Evolutionary conservation across 331 rosid species (phyloP), one percentile per base, ranked within the genome.

Genomic region (Telfairia occidentalis): DNA sequence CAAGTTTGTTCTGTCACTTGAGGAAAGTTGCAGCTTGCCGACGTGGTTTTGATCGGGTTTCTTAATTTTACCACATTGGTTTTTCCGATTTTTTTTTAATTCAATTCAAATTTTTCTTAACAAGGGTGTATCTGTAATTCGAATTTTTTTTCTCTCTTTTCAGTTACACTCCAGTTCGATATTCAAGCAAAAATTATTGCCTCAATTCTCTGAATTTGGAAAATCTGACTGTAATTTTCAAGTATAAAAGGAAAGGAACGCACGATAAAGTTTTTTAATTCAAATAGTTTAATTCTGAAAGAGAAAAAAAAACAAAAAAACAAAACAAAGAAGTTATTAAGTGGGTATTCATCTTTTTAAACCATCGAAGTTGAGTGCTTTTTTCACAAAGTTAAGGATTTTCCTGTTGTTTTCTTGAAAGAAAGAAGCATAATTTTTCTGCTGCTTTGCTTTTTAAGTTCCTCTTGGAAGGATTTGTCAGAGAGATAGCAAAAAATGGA

Each of bases 111-210:
- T 8, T 52, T 26, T 10, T 21, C 1, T 4, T 19, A 0, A 6
- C 53, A 26, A 77, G 81, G 88, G 74, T 78, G 73, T 75, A 75
- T 58, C 19, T 46, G 92, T 83, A 75, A 84, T 59, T 79, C 19
- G 2, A 18, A 34, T 63, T n/a, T n/a, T n/a, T 76, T 48, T 34
- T 77, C 70, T 80, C 40, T 40, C 46, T 52, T 53, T 78, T 80
- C 91, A 77, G 97, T 92, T 88, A 78, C 19, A 48, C 55, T 74
- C 63, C 57, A 2, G 45, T 29, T 75, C 96, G 88, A 85, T 75
- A 75, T 81, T 85, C 50, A 80, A 45, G 96, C 85, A 90, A 81
- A 79, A 60, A 46, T 58, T 48, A 45, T 60, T 73, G 90, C 85
- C 86, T 49, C 60, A 75, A 78, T 79, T 81, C 59, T 80, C 77